Conservation (phyloP, 2,329 filamentous ascomycete genomes). For the Stagonosporopsis cucurbitacearum region DNA sequence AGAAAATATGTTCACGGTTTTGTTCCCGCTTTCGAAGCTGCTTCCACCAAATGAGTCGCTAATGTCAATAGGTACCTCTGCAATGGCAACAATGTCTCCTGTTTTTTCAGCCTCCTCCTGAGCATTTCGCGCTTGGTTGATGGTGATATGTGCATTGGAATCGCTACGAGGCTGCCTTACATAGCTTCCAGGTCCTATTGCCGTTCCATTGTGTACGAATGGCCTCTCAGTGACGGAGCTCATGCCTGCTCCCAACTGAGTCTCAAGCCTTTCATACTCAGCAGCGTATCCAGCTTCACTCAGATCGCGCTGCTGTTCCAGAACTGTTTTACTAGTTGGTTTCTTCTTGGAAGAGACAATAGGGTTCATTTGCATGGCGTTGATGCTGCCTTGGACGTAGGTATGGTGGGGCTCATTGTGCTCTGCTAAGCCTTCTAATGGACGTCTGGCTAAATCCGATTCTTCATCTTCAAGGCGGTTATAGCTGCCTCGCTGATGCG, state of each 20-base stretch:
- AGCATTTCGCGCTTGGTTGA: slow-evolving; percentile 42
- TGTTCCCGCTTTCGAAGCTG: slow-evolving; percentile 40
- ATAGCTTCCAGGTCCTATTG: slow-evolving; percentile 18
- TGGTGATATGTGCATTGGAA: slow-evolving; percentile 26
- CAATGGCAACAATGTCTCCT: slow-evolving; percentile 53
- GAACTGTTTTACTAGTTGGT: slow-evolving; percentile 21
- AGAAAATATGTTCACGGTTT: no score
- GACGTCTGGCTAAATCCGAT: slow-evolving; percentile 14
- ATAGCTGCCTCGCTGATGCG: slow-evolving; percentile 32
- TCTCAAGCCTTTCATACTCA: slow-evolving; percentile 45
- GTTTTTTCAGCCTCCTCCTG: slow-evolving; percentile 53
- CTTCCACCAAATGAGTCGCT: slow-evolving; percentile 48
- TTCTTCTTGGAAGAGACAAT: slow-evolving; percentile 25
- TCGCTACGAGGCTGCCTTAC: slow-evolving; percentile 32
- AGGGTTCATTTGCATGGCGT: slow-evolving; percentile 38
- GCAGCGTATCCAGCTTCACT: slow-evolving; percentile 43
- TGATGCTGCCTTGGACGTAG: slow-evolving; percentile 38
- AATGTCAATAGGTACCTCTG: slow-evolving; percentile 52
- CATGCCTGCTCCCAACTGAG: slow-evolving; percentile 48
- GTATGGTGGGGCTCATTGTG: slow-evolving; percentile 38
- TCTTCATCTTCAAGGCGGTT: slow-evolving; percentile 45
- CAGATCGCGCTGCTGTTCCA: slow-evolving; percentile 31
- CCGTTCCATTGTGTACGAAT: slow-evolving; percentile 32
- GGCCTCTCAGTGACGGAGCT: slow-evolving; percentile 44
- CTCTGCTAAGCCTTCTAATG: slow-evolving; percentile 38